Evolutionary conservation across 2,329 filamentous ascomycete genomes (phyloP).

Genomic region (Xylaria sp.): DNA sequence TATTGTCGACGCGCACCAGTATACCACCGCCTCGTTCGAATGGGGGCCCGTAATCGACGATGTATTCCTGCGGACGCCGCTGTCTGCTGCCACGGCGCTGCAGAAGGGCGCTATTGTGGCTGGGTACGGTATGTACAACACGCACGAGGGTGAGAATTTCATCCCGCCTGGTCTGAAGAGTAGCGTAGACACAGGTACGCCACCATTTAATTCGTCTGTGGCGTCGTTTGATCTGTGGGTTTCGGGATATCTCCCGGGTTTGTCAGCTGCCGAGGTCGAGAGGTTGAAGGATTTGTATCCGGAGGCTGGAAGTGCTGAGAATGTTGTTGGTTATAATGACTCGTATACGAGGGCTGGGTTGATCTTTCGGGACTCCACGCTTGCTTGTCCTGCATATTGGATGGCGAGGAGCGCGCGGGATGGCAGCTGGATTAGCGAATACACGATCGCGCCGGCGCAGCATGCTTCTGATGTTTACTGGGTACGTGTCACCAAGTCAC

Average conservation of each 20-base stretch:
- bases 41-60: conserved; percentile 72
- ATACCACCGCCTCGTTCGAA: conserved; percentile 66
- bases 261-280: conserved; percentile 55
- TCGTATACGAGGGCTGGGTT: conserved; percentile 65
- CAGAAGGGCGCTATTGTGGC: conserved; percentile 49
- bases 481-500: conserved; percentile 50
- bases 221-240: conserved; percentile 66
- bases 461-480: conserved; percentile 69
- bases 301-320: conserved; percentile 58
- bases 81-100: conserved; percentile 57
- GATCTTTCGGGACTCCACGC: conserved; percentile 67
- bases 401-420: conserved; percentile 57
- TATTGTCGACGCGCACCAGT: conserved; percentile 61
- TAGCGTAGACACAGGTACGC: conserved; percentile 47
- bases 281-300: conserved; percentile 61
- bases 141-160: conserved; percentile 72
- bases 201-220: conserved; percentile 61
- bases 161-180: conserved; percentile 61
- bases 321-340: conserved; percentile 59
- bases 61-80: conserved; percentile 59
- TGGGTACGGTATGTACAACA: conserved; percentile 69
- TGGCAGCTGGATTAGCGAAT: conserved; percentile 67
- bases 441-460: conserved; percentile 67
- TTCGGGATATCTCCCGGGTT: conserved; percentile 61
- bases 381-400: conserved; percentile 71